phyloP scores from a whole-genome alignment of 1,139 yeast species.

The Protomyces inouyei region DNA sequence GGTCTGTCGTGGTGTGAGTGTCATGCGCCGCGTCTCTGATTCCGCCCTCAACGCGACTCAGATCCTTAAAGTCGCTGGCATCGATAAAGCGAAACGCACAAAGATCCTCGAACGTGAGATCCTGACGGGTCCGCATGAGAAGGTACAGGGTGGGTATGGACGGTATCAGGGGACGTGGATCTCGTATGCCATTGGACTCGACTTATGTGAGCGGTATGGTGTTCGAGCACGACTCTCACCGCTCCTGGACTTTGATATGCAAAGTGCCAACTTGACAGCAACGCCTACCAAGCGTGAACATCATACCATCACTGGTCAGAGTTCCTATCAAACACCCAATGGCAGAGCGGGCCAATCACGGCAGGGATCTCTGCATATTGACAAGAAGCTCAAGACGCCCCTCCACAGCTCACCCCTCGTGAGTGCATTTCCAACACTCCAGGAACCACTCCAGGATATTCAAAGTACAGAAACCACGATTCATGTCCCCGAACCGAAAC shows the following conservation, averaged over 20 bases:
- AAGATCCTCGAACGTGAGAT: constrained; percentile 82
- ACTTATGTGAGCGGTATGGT: constrained; percentile 57
- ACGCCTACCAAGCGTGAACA: constrained; percentile 57
- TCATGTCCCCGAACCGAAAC: not conserved
- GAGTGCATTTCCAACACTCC: not conserved
- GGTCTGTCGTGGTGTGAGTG: constrained; percentile 65
- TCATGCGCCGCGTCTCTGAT: constrained; percentile 76
- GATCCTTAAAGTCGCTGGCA: constrained; percentile 77
- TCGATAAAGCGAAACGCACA: constrained; percentile 80
- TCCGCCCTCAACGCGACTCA: constrained; percentile 91
- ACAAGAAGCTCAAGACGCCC: not conserved
- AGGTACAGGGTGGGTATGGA: constrained; percentile 94
- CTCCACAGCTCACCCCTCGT: not conserved
- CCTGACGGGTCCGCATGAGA: constrained; percentile 79
- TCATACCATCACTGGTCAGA: not conserved
- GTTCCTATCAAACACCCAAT: not conserved
- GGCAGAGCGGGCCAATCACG: not conserved
- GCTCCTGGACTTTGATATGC: constrained; percentile 54
- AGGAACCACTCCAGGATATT: not conserved
- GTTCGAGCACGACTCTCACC: constrained; percentile 62
- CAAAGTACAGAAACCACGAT: not conserved
- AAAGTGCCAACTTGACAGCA: constrained; percentile 42
- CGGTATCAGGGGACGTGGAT: constrained; percentile 90
- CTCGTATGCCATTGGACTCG: constrained; percentile 52
- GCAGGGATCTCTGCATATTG: not conserved